Percentiles rank a stretch among this genome's conserved stretches.
Conservation (phyloP, 441 rosid genomes). For the Croton laevigatus region DNA sequence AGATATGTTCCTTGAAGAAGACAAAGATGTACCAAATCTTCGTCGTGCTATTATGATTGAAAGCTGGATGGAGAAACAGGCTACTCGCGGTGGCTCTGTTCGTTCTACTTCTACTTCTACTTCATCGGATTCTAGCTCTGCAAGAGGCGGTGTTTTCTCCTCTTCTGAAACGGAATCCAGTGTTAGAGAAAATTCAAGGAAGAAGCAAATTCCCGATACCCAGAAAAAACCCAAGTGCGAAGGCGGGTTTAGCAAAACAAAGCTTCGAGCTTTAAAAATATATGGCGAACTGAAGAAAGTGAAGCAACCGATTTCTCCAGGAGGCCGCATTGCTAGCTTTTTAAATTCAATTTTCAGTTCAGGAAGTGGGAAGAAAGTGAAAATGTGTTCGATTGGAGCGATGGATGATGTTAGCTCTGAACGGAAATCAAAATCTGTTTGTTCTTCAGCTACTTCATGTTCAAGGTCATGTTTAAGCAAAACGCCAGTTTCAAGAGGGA, state of each 20-base stretch:
- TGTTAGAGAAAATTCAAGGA: constrained; percentile 30
- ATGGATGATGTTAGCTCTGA: constrained; percentile 59
- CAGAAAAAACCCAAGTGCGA: constrained; percentile 25
- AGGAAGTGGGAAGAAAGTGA: constrained; percentile 69
- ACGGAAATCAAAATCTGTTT: constrained; percentile 45
- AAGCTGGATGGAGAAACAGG: constrained; percentile 47
- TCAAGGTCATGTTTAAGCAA: constrained; percentile 65
- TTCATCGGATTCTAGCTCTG: constrained; percentile 53
- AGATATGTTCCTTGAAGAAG: constrained; percentile 11
- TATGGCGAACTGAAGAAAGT: constrained; percentile 53
- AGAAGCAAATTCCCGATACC: constrained; percentile 10
- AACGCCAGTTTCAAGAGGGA: constrained; percentile 32
- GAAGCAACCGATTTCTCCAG: constrained; percentile 78
- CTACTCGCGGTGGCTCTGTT: constrained; percentile 13
- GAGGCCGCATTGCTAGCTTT: constrained; percentile 59
- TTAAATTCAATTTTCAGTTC: constrained; percentile 66
- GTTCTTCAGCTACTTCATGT: constrained; percentile 48
- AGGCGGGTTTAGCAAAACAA: constrained; percentile 46
- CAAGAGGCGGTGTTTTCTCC: constrained; percentile 18
- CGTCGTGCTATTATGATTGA: constrained; percentile 48
- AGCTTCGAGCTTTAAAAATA: constrained; percentile 49
- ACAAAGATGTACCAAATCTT: constrained; percentile 24
- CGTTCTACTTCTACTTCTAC: constrained; percentile 38
- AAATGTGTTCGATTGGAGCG: constrained; percentile 57
- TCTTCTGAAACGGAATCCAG: constrained; percentile 57